phyloP scores from a whole-genome alignment of 108 stramenopile species.

The Skeletonema tropicum region DNA sequence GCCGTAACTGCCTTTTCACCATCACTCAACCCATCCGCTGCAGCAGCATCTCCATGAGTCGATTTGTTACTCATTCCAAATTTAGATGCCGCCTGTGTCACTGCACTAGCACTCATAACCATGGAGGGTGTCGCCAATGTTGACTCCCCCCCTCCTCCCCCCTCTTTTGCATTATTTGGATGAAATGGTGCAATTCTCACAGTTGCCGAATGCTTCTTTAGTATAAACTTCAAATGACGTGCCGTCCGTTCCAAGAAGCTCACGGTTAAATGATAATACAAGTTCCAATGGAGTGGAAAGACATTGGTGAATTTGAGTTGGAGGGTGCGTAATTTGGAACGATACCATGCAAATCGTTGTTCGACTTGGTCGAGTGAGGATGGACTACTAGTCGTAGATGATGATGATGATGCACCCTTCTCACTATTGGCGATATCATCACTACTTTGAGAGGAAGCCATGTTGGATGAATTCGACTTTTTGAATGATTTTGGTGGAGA shows the following conservation, averaged over 20 bases:
- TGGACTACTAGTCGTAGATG: slow-evolving; percentile 23
- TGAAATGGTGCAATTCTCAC: slow-evolving; percentile 20
- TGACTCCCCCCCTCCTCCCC: neutral
- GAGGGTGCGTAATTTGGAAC: slow-evolving; percentile 63
- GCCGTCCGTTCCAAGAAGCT: slow-evolving; percentile 64
- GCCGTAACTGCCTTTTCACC: slow-evolving; percentile 88
- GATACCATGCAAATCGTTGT: slow-evolving; percentile 94
- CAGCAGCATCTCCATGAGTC: slow-evolving; percentile 20
- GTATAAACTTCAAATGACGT: slow-evolving; percentile 39
- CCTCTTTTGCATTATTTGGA: neutral
- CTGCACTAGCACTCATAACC: too few relatives aligned
- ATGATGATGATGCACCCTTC: slow-evolving; percentile 23
- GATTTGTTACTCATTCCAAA: slow-evolving; percentile 25
- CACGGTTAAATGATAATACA: slow-evolving; percentile 80
- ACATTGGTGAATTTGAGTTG: slow-evolving; percentile 80
- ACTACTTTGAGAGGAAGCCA: neutral
- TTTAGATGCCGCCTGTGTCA: slow-evolving; percentile 36
- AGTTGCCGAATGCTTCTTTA: slow-evolving; percentile 34
- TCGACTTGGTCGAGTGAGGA: slow-evolving; percentile 87
- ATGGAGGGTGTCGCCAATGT: too few relatives aligned
- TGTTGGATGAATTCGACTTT: slow-evolving; percentile 19
- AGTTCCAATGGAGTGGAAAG: slow-evolving; percentile 93
- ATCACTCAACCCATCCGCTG: slow-evolving; percentile 17
- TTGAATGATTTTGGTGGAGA: slow-evolving; percentile 65
- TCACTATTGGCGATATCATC: neutral